Conservation (phyloP, 1,284 basidiomycete genomes). For the Blastosporella zonata region DNA sequence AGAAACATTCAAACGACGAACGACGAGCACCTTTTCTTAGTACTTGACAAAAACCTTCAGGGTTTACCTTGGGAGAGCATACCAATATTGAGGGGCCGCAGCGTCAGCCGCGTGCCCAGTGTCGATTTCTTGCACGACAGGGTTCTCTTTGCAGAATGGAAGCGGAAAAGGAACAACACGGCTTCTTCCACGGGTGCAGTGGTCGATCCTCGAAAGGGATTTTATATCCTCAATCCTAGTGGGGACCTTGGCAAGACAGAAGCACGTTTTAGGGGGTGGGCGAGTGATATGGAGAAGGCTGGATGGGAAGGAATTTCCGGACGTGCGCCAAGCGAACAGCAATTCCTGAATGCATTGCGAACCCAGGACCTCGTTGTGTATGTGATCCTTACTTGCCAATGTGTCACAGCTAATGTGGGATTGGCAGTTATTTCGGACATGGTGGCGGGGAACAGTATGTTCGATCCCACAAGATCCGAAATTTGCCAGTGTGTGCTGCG, state of each 20-base stretch:
- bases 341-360: slow-evolving; percentile 70
- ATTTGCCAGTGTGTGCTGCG: slow-evolving; percentile 80
- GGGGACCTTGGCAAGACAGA: slow-evolving; percentile 88
- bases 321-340: slow-evolving; percentile 74
- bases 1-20: slow-evolving; percentile 21
- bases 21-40: slow-evolving; percentile 80
- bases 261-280: slow-evolving; percentile 77
- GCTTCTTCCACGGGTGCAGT: slow-evolving; percentile 39
- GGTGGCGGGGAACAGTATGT: slow-evolving; percentile 95
- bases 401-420: slow-evolving; percentile 1
- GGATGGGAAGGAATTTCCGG: slow-evolving; percentile 88
- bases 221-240: slow-evolving; percentile 90
- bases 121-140: slow-evolving; percentile 87
- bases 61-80: slow-evolving; percentile 96
- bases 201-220: slow-evolving; percentile 69
- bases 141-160: slow-evolving; percentile 55
- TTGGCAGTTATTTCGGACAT: slow-evolving; percentile 89
- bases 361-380: slow-evolving; percentile 83
- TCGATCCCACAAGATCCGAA: slow-evolving; percentile 80
- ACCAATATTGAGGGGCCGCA: slow-evolving; percentile 78
- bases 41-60: slow-evolving; percentile 90
- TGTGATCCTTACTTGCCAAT: slow-evolving; percentile 32
- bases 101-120: slow-evolving; percentile 89
- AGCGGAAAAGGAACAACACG: slow-evolving; percentile 20
- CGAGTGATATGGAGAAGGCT: slow-evolving; percentile 60